These are phyloP conservation scores for Neurospora sp. DNA, from an alignment of 2,329 filamentous ascomycete genomes.

Conservation along the genomic window DNA sequence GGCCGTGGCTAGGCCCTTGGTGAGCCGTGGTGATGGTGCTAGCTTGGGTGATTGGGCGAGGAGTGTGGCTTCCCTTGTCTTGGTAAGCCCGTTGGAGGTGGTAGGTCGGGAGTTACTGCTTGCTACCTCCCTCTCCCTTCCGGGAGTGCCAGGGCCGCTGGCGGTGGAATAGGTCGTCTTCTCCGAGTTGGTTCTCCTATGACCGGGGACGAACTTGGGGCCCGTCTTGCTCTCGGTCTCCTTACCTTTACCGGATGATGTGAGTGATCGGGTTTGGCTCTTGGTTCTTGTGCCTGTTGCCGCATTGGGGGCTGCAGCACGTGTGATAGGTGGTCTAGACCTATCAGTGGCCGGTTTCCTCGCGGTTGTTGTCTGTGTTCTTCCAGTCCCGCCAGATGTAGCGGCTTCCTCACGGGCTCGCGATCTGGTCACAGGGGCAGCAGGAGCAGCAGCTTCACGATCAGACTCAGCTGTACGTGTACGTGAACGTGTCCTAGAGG, in stretches of 20 bases:
- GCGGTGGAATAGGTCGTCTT: slow-evolving; percentile 2
- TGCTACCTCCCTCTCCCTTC: background rate
- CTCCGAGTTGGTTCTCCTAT: background rate
- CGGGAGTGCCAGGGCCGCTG: background rate
- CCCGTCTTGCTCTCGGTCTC: background rate
- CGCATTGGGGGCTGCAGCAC: background rate
- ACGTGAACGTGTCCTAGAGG: background rate
- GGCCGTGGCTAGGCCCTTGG: slow-evolving; percentile 1
- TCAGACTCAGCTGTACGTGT: background rate
- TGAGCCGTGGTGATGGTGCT: background rate
- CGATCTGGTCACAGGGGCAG: background rate
- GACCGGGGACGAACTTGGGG: background rate
- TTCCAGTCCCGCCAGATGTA: background rate
- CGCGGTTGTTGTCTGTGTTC: background rate
- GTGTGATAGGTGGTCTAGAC: background rate
- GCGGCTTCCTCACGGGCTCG: background rate
- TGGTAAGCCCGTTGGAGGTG: background rate
- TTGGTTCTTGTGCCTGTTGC: background rate
- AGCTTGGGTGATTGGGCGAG: background rate
- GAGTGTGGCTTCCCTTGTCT: background rate
- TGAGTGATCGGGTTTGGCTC: background rate
- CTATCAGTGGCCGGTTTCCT: background rate
- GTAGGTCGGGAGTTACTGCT: slow-evolving; percentile 3
- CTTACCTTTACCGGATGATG: slow-evolving; percentile 1
- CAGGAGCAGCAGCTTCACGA: background rate